A percentile compares a stretch with the other conserved stretches of the same genome.
phyloP scores from a whole-genome alignment of 2,329 filamentous ascomycete species.

The Talaromyces pinophilus region DNA sequence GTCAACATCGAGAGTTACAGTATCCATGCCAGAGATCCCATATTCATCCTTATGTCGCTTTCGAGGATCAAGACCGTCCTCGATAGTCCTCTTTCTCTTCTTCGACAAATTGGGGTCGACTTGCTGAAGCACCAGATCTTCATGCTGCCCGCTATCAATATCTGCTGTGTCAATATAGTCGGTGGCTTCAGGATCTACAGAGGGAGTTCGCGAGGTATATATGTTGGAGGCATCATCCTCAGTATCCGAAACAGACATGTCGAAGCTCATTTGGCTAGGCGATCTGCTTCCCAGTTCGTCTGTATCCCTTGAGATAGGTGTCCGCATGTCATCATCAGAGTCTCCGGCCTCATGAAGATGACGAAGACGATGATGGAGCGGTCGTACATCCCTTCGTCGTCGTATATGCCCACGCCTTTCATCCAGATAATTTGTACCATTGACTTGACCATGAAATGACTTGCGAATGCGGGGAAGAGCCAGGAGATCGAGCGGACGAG shows the following conservation, averaged over 20 bases:
- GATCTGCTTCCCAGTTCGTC: slow-evolving; percentile 83
- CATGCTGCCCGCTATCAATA: slow-evolving; percentile 25
- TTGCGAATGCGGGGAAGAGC: slow-evolving; percentile 76
- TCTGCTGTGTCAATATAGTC: slow-evolving; percentile 26
- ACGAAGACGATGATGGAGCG: slow-evolving; percentile 77
- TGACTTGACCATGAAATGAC: slow-evolving; percentile 57
- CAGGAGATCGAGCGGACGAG: slow-evolving; percentile 57
- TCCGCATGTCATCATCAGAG: slow-evolving; percentile 78
- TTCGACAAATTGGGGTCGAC: slow-evolving; percentile 53
- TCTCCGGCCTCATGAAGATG: slow-evolving; percentile 76
- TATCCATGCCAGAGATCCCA: slow-evolving; percentile 69
- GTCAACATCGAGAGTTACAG: slow-evolving; percentile 51
- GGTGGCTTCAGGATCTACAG: slow-evolving; percentile 27
- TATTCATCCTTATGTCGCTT: slow-evolving; percentile 85
- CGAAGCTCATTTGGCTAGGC: slow-evolving; percentile 67
- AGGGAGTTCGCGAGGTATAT: slow-evolving; percentile 28
- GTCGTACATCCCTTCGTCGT: slow-evolving; percentile 67
- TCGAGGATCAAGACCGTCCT: slow-evolving; percentile 67
- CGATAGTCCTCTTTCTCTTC: slow-evolving; percentile 71
- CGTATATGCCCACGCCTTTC: slow-evolving; percentile 62
- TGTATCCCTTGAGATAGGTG: slow-evolving; percentile 70
- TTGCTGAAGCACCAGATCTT: slow-evolving; percentile 24
- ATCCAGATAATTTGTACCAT: slow-evolving; percentile 66
- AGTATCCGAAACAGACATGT: slow-evolving; percentile 53
- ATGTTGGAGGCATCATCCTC: slow-evolving; percentile 42